Evolutionary conservation across 345 rosid genomes (phyloP), one percentile per base, ranked within the genome.

Genomic region (Heritiera littoralis): DNA sequence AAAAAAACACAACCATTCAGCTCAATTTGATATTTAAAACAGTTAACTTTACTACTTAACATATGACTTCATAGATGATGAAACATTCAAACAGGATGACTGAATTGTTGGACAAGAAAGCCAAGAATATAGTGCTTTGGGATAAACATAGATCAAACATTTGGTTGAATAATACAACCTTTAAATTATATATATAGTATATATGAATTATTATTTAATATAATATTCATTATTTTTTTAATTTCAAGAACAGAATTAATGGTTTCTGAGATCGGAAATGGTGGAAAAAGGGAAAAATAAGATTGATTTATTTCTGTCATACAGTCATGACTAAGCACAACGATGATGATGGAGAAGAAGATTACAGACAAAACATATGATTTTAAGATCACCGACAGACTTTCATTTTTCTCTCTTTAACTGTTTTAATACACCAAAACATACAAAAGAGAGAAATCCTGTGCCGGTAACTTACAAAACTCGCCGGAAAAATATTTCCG

Each of bases 391-490:
- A 82, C 87, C 85, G 84, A 85, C 87, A 85, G 71, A 80, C 81
- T 72, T 45, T 91, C 90, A 92, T 86, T 82, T 91, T 86, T 82
- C 91, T 84, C 94, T 77, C 88, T 56, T 66, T 28, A 51, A 18
- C 74, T 41, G 32, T 30, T 67, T 55, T 17, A 77, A 65, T 7
- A 52, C 7, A 28, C 51, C 6, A 6, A 15, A 38, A 32, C 49
- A 23, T 15, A 12, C 38, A 40, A 68, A 64, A 69, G 78, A 80
- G 90, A 87, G 90, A 88, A 86, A 89, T 91, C 90, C 75, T 87
- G 84, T 73, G 87, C 88, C 89, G 90, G 82, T 74, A 40, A 89
- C 67, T 68, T 79, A 81, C 82, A 71, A 80, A 88, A 66, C 88
- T 85, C 81, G 86, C 91, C 92, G 90, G 79, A 77, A 77, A 65